Evolutionary conservation across 139 green algal genomes (phyloP), one percentile per base, ranked within the genome.

Genomic region (Closterium sp.): DNA sequence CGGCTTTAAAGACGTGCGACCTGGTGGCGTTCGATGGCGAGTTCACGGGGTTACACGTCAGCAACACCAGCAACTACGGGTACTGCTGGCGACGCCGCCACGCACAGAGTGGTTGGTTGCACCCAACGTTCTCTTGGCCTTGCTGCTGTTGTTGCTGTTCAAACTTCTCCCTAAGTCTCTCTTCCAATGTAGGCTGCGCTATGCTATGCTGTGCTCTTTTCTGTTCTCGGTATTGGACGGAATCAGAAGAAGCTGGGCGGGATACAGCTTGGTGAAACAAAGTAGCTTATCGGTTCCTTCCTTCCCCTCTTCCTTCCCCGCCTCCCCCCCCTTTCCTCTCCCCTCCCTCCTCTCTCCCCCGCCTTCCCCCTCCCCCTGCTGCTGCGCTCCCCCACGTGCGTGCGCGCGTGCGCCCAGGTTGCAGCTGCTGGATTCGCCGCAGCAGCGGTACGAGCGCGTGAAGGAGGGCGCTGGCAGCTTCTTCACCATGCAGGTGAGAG

Each of bases 31-130:
- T 93, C 11, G 91, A 93, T 34, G 29, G 87, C 29, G 91, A 93
- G 86, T 93, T 93, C 89, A 93, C 91, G 22, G 91, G 91, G 29
- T 91, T 93, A 21, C n/a, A 93, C 88, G 22, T 92, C 38, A 79
- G 62, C 62, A 79, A 79, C 62, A 79, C 62, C 62, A 79, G 62
- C 62, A 79, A 79, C 62, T 79, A 79, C 62, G 62, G 62, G 62
- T 79, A 79, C 17, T 79, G n/a, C n/a, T n/a, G n/a, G n/a, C n/a
- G 62, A 50, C 38, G 38, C 11, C 38, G 38, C 38, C 38, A 50
- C 38, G 38, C 38, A 17, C 38, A 9, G 38, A 11, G 5, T 50
- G 38, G 4, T 9, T 50, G 38, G 6, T 13, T 50, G 38, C 38
- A 50, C 38, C 7, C 38, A 50, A 50, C 5, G 0, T 13, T 50